Base-by-base conservation (phyloP, 2,329 filamentous ascomycete species). In the Delphinella strobiligena region DNA sequence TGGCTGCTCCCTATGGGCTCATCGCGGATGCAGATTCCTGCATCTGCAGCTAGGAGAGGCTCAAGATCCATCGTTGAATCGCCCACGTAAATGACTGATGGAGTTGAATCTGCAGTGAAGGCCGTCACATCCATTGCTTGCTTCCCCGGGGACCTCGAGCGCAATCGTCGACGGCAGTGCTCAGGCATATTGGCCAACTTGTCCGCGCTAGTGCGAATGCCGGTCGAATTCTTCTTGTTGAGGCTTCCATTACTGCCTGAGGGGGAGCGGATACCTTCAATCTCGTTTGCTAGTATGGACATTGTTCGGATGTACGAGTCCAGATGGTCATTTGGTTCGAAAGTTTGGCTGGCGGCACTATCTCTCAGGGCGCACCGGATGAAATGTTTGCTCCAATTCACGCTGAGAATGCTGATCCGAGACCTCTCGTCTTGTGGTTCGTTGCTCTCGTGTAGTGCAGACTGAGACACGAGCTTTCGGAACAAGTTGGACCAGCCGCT, bases 41-140 rank as follows among this genome's bases (percentile, higher is more conserved):
- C 35, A 44, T 68, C 63, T 2, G 64, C 65, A 14, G 51, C 55
- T 3, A 64, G 46, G 1, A 70, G 50, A 34, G 60, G 61, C 33
- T 66, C 64, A 15, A 69, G 61, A 43, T 71, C 67, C 2, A 65
- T 68, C 34, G 59, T 54, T 10, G 63, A 67, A 43, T 71, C 67
- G 7, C 67, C 67, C 9, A 69, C 50, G 42, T 69, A 70, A 4
- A 69, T 49, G 1, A 59, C 51, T 3, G 52, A 36, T 12, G 22
- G 12, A 15, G 10, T 22, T 17, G 17, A 11, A 7, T 34, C 9
- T 12, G 11, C 7, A 2, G 29, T 16, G 3, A 19, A 19, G 7
- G 22, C 22, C 12, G 7, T 12, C 12, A 27, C 22, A 7, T 27
- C 22, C 12, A 12, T 12, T 27, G 22, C 22, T 27, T 27, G 22